A percentile compares a stretch with the other conserved stretches of the same genome.
These are phyloP conservation scores for Aspergillus sp. DNA, from an alignment of 2,329 filamentous ascomycete species.

Conservation along the genomic window DNA sequence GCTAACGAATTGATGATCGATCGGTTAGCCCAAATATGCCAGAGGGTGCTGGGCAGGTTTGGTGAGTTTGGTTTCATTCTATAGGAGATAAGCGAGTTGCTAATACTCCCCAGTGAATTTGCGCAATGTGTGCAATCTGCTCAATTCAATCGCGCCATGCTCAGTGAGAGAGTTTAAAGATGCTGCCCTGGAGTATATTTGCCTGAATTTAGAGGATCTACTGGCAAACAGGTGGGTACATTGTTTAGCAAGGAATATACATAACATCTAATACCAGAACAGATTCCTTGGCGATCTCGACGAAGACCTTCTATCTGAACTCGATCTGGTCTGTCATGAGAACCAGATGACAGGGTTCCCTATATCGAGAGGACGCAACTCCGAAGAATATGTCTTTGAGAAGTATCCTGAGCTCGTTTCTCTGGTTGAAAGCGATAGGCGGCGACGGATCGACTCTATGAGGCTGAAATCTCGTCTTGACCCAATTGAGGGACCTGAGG, in stretches of 20 bases:
- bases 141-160: conserved; percentile 84
- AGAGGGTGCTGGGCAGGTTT: conserved; percentile 77
- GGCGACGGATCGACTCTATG: conserved; percentile 73
- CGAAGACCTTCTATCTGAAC: conserved; percentile 73
- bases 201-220: conserved; percentile 85
- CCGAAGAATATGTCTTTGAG: conserved; percentile 54
- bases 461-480: conserved; percentile 62
- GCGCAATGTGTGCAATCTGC: conserved; percentile 78
- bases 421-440: conserved; percentile 45
- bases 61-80: conserved; percentile 45
- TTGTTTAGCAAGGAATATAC: not conserved
- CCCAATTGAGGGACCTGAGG: conserved; percentile 67
- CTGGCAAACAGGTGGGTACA: conserved; percentile 73
- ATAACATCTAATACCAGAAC: not conserved
- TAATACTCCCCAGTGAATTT: conserved; percentile 59
- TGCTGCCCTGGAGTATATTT: conserved; percentile 84
- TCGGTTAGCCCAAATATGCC: conserved; percentile 83
- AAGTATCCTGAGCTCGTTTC: conserved; percentile 46
- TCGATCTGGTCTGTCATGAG: conserved; percentile 75
- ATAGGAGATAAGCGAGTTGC: conserved; percentile 9
- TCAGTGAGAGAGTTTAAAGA: conserved; percentile 84
- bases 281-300: conserved; percentile 81
- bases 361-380: conserved; percentile 72
- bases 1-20: conserved; percentile 97
- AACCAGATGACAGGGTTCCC: conserved; percentile 80